Base-by-base conservation (phyloP, 2,329 filamentous ascomycete genomes). In the Didymella arachidicola region DNA sequence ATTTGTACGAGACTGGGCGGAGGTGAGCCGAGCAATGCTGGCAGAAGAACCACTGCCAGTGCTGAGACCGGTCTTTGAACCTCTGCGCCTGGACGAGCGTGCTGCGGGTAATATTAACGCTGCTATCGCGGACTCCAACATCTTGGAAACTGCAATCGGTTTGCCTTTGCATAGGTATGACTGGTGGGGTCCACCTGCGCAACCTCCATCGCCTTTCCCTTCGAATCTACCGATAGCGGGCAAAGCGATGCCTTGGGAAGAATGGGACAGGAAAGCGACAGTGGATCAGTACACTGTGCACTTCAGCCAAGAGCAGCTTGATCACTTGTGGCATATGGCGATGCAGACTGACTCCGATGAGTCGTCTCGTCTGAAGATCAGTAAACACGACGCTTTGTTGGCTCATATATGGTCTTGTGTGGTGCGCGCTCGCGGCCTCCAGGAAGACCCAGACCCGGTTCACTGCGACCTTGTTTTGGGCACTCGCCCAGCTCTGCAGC, bases 121-220 rank as follows among this genome's bases (percentile, higher is more conserved):
- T 39, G 38, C 27, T n/a, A 22, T 50, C 1, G 18, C 55, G 3
- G 27, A 61, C 16, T 39, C 43, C 2, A n/a, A 38, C 32, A 53
- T 59, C 7, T 32, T 59, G 5, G 43, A 32, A 39, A 32, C 43
- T 18, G 47, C 46, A 27, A 7, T 12, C 2, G 27, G 18, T n/a
- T 26, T 61, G 6, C 59, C 59, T 6, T 45, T 62, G 44, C 55
- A 62, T 41, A 56, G 59, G 19, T 59, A 62, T 27, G 59, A 62
- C 18, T 62, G 59, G 55, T 62, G 59, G 59, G 52, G 44, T 10
- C n/a, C 59, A 30, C 59, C 59, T 16, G 44, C 16, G 7, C 45
- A 45, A 29, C 55, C 59, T 22, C 55, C 59, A 2, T 7, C 52
- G 1, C 43, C 59, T 5, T 62, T 62, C 26, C 51, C 29, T 29